Evolutionary conservation across 2,329 filamentous ascomycete species (phyloP).

Genomic region (Dryadomyces quercivorus): DNA sequence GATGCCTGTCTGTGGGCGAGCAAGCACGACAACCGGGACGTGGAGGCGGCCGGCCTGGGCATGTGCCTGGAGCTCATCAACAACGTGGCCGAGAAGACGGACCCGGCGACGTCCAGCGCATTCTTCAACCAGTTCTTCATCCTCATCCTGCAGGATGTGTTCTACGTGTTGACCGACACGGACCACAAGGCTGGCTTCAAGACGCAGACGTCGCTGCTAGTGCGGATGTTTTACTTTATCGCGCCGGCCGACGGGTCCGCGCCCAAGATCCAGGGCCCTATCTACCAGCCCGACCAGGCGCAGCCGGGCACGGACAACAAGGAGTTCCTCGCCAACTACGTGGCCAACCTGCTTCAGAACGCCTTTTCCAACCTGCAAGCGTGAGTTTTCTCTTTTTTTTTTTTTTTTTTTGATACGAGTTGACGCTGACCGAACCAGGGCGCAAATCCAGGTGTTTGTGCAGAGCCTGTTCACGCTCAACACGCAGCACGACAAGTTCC

Average conservation of each 20-base stretch:
- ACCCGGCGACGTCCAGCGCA: constrained; percentile 71
- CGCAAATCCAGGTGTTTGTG: constrained; percentile 83
- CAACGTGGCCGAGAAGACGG: constrained; percentile 91
- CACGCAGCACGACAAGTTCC: constrained; percentile 86
- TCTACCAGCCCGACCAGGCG: constrained; percentile 78
- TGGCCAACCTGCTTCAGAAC: constrained; percentile 70
- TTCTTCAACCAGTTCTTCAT: constrained; percentile 99
- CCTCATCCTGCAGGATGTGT: constrained; percentile 89
- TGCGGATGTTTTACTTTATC: constrained; percentile 95
- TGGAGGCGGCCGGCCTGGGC: constrained; percentile 88
- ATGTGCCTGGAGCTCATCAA: constrained; percentile 97
- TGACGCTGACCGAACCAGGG: constrained; percentile 12
- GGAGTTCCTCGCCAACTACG: constrained; percentile 82
- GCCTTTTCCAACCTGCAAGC: constrained; percentile 88
- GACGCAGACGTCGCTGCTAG: constrained; percentile 85
- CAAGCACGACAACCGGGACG: constrained; percentile 98
- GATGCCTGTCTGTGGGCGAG: constrained; percentile 99
- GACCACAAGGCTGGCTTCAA: constrained; percentile 99
- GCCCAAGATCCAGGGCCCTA: constrained; percentile 83
- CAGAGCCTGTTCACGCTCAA: constrained; percentile 81
- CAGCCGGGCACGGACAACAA: constrained; percentile 74
- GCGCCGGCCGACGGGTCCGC: constrained; percentile 53
- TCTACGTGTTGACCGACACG: constrained; percentile 94
- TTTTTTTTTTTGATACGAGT: neutral
- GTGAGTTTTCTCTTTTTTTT: constrained; percentile 38